A percentile compares a stretch with the other conserved stretches of the same genome.
phyloP scores from a whole-genome alignment of 179 eudicot species.

The Gypsophila paniculata region DNA sequence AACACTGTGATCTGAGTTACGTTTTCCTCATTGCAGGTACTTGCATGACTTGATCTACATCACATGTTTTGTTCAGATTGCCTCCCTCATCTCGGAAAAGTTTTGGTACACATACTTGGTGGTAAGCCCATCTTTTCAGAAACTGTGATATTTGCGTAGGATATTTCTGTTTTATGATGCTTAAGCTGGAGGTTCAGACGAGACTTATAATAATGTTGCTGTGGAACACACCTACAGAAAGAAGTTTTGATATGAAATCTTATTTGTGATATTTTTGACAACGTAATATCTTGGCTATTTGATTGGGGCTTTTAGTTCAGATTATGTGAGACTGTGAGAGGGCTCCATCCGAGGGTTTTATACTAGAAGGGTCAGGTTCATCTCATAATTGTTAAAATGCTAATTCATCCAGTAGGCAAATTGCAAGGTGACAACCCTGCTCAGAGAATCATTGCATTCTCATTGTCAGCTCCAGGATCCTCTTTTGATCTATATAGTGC shows the following conservation, averaged over 20 bases:
- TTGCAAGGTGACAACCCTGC: background rate
- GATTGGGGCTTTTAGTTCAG: background rate
- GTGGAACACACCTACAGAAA: background rate
- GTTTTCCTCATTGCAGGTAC: conserved; percentile 51
- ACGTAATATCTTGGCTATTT: background rate
- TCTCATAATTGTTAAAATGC: background rate
- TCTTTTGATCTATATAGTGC: background rate
- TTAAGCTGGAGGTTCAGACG: too few species aligned
- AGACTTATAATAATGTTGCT: too few species aligned
- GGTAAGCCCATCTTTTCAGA: conserved; percentile 43
- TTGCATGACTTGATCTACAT: conserved; percentile 84
- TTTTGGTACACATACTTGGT: conserved; percentile 82
- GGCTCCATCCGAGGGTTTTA: background rate
- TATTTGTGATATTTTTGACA: too few species aligned
- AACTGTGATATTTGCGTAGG: background rate
- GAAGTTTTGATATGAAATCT: background rate
- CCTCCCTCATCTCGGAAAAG: conserved; percentile 75
- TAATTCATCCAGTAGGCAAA: background rate
- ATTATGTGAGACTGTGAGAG: conserved; percentile 1
- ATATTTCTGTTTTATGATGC: background rate
- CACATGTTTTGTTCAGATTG: conserved; percentile 70
- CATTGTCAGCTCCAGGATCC: background rate
- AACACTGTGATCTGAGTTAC: conserved; percentile 2
- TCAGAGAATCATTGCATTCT: background rate
- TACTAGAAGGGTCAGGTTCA: background rate